Evolutionary conservation across 73 alveolate genomes (phyloP), one percentile per base, ranked within the genome.

Genomic region (Loxodes magnus): DNA sequence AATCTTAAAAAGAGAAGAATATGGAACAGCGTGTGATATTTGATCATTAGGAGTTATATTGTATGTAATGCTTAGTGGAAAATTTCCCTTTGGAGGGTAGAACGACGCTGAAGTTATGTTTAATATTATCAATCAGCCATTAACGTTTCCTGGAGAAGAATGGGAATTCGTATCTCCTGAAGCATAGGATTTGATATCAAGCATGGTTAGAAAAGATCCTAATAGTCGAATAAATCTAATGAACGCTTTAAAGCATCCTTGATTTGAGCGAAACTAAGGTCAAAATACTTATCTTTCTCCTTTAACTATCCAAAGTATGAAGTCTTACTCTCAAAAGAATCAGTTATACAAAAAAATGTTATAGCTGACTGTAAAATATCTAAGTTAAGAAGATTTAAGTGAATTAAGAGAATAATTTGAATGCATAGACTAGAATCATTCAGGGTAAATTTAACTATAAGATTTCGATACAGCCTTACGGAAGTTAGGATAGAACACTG

Each of bases 31-130:
- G 5, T 22, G n/a, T 7, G 52, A 38, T 38, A 38, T 38, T 5
- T 38, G 52, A 28, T 22, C 52, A 7, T 38, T 38, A 38, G 52
- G 52, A 14, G 52, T 38, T 5, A 7, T 38, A 12, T 12, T 38
- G 6, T 38, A 38, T 12, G 52, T 28, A 12, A 38, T 38, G 52
- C 23, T 38, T 5, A 6, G 52, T 38, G 52, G 52, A 7, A 38
- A 12, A 12, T 38, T 38, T 38, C 52, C 52, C 5, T 38, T 38
- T 64, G 49, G 23, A 50, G 56, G 53, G 29, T 44, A 56, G 62
- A 51, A 9, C 42, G 29, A 9, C n/a, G n/a, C n/a, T n/a, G n/a
- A n/a, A n/a, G n/a, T n/a, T n/a, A n/a, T n/a, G n/a, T n/a, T n/a
- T n/a, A n/a, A n/a, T n/a, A n/a, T n/a, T n/a, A n/a, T n/a, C n/a